Conservation (phyloP, 2,329 filamentous ascomycete genomes). For the Aureobasidium sp. region DNA sequence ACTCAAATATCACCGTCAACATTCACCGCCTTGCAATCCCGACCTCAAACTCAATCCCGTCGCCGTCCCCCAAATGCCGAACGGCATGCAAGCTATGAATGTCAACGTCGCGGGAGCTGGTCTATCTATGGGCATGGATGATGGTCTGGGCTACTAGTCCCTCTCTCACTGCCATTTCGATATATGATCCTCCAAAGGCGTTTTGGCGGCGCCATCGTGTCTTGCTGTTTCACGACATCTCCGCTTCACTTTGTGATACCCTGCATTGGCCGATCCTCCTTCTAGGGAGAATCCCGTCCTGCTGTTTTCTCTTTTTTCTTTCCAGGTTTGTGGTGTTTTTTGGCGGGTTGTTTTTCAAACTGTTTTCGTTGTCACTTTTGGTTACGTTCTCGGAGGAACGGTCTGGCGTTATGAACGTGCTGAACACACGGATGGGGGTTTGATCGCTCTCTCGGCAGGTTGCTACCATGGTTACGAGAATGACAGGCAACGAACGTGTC, state of each 20-base stretch:
- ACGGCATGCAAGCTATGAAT: slow-evolving; percentile 37
- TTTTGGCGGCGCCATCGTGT: not conserved
- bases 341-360: not conserved
- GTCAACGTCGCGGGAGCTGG: slow-evolving; percentile 48
- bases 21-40: slow-evolving; percentile 84
- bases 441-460: not conserved
- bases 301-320: not conserved
- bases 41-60: slow-evolving; percentile 55
- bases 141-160: slow-evolving; percentile 36
- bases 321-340: not conserved
- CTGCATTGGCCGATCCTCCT: not conserved
- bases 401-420: not conserved
- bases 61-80: slow-evolving; percentile 28
- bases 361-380: not conserved
- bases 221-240: not conserved
- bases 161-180: not conserved
- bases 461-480: slow-evolving; percentile 4
- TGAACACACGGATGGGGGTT: not conserved
- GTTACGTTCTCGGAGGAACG: not conserved
- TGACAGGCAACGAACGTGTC: slow-evolving; percentile 6
- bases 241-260: slow-evolving; percentile 16
- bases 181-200: not conserved
- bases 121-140: slow-evolving; percentile 48
- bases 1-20: slow-evolving; percentile 73
- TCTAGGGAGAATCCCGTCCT: not conserved